Conservation (phyloP, 805 yeast genomes). For the Yarrowia divulgata region DNA sequence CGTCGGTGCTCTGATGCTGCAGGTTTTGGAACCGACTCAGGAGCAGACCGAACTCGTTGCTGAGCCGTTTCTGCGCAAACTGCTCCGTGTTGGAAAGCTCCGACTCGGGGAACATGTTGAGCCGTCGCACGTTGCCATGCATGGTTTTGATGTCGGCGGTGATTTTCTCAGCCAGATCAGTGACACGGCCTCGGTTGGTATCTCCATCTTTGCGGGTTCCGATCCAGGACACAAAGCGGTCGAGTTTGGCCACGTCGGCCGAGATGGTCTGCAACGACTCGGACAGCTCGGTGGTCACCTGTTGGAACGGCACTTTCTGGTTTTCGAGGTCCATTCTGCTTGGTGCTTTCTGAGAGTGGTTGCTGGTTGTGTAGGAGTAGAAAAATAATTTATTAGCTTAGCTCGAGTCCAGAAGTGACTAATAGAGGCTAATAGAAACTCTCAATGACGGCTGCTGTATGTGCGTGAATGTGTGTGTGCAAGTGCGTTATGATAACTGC, state of each 20-base stretch:
- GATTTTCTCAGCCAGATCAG: conserved; percentile 41
- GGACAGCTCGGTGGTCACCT: conserved; percentile 29
- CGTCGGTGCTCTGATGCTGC: conserved; percentile 59
- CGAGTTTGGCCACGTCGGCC: conserved; percentile 34
- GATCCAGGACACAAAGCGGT: conserved; percentile 37
- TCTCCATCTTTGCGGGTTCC: conserved; percentile 38
- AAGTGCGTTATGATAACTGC: background rate
- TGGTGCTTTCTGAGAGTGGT: background rate
- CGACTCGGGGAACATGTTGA: conserved; percentile 27
- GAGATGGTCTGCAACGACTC: conserved; percentile 21
- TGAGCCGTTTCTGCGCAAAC: conserved; percentile 61
- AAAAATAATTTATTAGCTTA: background rate
- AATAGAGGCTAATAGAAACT: conserved; percentile 17
- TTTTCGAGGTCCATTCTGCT: conserved; percentile 26
- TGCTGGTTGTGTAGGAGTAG: background rate
- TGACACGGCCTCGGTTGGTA: conserved; percentile 40
- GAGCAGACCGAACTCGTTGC: conserved; percentile 63
- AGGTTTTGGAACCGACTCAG: conserved; percentile 56
- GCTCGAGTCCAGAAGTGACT: background rate
- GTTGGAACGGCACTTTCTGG: conserved; percentile 32
- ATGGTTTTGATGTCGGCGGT: conserved; percentile 42
- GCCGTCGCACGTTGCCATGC: conserved; percentile 28
- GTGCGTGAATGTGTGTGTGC: background rate
- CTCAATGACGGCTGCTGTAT: background rate
- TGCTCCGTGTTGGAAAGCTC: conserved; percentile 43